phyloP scores from a whole-genome alignment of 345 rosid genomes.

The Citrus hindsii region DNA sequence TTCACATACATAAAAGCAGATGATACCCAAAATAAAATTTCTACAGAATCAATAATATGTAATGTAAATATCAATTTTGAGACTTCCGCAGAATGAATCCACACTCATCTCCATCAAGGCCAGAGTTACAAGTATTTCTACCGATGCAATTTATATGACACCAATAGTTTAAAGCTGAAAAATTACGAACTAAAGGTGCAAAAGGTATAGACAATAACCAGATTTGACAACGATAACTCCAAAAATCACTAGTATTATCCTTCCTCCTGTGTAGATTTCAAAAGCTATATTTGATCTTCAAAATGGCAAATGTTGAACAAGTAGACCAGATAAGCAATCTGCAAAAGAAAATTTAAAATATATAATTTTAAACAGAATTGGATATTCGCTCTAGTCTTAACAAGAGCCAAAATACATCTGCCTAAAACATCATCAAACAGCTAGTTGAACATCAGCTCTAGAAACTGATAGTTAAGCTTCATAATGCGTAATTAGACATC shows the following conservation, averaged over 20 bases:
- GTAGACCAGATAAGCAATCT: slow-evolving; percentile 11
- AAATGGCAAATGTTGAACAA: background rate
- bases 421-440: background rate
- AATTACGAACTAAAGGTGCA: background rate
- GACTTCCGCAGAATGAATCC: background rate
- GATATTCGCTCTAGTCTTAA: background rate
- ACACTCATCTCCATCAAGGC: background rate
- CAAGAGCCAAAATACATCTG: background rate
- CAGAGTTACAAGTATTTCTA: slow-evolving; percentile 1
- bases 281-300: background rate
- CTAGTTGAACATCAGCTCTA: background rate
- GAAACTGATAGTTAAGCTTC: background rate
- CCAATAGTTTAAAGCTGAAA: background rate
- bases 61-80: background rate
- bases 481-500: background rate
- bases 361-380: background rate
- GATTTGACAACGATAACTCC: background rate
- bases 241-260: slow-evolving; percentile 10
- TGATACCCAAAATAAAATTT: background rate
- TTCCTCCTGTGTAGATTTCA: slow-evolving; percentile 2
- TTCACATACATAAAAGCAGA: background rate
- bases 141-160: background rate
- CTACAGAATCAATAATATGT: background rate
- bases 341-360: slow-evolving; percentile 4
- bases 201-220: slow-evolving; percentile 4